Percentiles rank a stretch among this genome's conserved stretches.
Evolutionary conservation across 352 stramenopile species (phyloP).

Genomic region (Phytophthora foliorum): DNA sequence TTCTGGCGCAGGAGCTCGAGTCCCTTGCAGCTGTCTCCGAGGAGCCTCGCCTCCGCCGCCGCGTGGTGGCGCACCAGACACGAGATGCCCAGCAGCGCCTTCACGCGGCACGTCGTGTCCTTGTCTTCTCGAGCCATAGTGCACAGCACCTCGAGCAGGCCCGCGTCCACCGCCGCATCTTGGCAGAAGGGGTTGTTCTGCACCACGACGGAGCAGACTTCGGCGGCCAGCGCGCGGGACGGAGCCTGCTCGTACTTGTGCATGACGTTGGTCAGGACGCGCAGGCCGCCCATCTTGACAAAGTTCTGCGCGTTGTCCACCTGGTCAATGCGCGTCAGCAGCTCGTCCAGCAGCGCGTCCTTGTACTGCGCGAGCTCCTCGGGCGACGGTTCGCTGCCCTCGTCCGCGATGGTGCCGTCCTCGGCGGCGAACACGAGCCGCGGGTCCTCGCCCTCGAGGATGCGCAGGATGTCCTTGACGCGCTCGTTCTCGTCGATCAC

Average conservation of each 20-base stretch:
- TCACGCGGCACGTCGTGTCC: conserved; percentile 77
- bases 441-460: conserved; percentile 82
- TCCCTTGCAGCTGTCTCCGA: conserved; percentile 66
- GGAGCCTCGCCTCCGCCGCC: conserved; percentile 65
- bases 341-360: conserved; percentile 83
- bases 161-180: conserved; percentile 68
- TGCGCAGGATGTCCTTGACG: conserved; percentile 86
- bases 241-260: conserved; percentile 55
- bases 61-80: conserved; percentile 84
- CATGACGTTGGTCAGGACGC: conserved; percentile 70
- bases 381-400: conserved; percentile 48
- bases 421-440: conserved; percentile 68
- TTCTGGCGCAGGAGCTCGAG: conserved; percentile 68
- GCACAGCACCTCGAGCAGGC: conserved; percentile 78
- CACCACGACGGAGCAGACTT: conserved; percentile 84
- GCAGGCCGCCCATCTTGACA: conserved; percentile 83
- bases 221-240: conserved; percentile 73
- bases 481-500: conserved; percentile 90
- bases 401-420: conserved; percentile 46
- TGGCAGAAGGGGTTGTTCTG: conserved; percentile 91
- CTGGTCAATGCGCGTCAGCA: conserved; percentile 88
- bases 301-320: conserved; percentile 92
- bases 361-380: conserved; percentile 87
- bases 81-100: conserved; percentile 84
- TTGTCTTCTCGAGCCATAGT: conserved; percentile 60